Evolutionary conservation across 225 moss, liverwort and hornwort species (phyloP).

Genomic region (Lunularia cruciata): DNA sequence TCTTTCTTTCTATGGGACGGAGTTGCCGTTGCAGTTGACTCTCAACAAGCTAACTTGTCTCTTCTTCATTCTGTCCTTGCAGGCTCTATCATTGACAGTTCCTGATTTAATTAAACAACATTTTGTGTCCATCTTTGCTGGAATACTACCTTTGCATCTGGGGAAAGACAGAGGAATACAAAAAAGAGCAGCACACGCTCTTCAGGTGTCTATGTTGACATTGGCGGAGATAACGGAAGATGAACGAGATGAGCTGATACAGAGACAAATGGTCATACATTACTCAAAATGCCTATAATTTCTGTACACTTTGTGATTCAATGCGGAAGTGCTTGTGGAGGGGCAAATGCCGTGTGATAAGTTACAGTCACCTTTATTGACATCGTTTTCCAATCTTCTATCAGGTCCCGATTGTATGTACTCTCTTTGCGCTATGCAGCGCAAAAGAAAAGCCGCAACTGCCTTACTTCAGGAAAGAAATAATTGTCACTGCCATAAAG

Average conservation of each 20-base stretch:
- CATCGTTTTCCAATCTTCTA: background rate
- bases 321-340: background rate
- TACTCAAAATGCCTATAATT: background rate
- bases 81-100: slow-evolving; percentile 51
- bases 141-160: slow-evolving; percentile 73
- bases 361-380: no score
- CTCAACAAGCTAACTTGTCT: background rate
- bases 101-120: slow-evolving; percentile 65
- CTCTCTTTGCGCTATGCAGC: slow-evolving; percentile 70
- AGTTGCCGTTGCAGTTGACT: background rate
- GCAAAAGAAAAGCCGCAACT: slow-evolving; percentile 52
- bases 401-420: slow-evolving; percentile 83
- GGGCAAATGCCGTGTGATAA: background rate
- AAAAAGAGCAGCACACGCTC: slow-evolving; percentile 62
- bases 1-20: background rate
- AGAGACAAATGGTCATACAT: slow-evolving; percentile 66
- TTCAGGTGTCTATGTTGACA: slow-evolving; percentile 66
- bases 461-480: slow-evolving; percentile 61
- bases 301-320: background rate
- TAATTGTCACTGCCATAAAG: slow-evolving; percentile 59
- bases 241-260: slow-evolving; percentile 78
- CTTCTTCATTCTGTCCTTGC: slow-evolving; percentile 10
- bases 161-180: slow-evolving; percentile 49
- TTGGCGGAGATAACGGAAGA: slow-evolving; percentile 78
- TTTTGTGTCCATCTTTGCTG: slow-evolving; percentile 76